Evolutionary conservation across 345 rosid genomes (phyloP), one percentile per base, ranked within the genome.

Genomic region (Euphorbia lathyris): DNA sequence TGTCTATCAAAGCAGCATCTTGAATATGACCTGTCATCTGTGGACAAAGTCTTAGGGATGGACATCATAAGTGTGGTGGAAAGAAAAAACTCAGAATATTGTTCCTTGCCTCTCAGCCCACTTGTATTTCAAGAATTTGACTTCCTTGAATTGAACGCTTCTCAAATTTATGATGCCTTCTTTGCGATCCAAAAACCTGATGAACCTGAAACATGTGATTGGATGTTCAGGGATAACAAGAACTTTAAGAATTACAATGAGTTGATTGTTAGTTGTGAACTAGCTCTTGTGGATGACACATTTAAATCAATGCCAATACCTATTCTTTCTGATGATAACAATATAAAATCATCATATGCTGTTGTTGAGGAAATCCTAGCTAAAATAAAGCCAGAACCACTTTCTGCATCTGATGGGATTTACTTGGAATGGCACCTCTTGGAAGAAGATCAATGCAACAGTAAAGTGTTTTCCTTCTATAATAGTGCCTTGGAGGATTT

Each of bases 381-480:
- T 48, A 71, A 71, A 71, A 58, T 86, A 72, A 80, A 83, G 83
- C 82, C 77, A 67, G 76, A 71, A 58, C 80, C 83, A 9, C 78
- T 86, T 29, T 81, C 91, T 68, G 85, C 87, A 64, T 88, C 96
- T 57, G 83, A 87, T 83, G 88, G 84, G 78, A 92, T 95, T 70
- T 95, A 95, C 86, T 78, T 95, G 83, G 85, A 91, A 71, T 92
- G 94, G 97, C 81, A 82, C 77, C 86, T 92, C 63, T 78, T 90
- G 67, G 94, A 87, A 73, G 87, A 78, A 53, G 87, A 85, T 32
- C 83, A 76, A 68, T 80, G 74, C 77, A 77, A 29, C 77, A 64
- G 40, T 74, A 77, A 76, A n/a, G 50, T 57, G 55, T 52, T 42
- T 75, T 76, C 83, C 25, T 70, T 60, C 66, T 68, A 58, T 68